phyloP scores from a whole-genome alignment of 2,329 filamentous ascomycete genomes.

The Diplocarpon mali region DNA sequence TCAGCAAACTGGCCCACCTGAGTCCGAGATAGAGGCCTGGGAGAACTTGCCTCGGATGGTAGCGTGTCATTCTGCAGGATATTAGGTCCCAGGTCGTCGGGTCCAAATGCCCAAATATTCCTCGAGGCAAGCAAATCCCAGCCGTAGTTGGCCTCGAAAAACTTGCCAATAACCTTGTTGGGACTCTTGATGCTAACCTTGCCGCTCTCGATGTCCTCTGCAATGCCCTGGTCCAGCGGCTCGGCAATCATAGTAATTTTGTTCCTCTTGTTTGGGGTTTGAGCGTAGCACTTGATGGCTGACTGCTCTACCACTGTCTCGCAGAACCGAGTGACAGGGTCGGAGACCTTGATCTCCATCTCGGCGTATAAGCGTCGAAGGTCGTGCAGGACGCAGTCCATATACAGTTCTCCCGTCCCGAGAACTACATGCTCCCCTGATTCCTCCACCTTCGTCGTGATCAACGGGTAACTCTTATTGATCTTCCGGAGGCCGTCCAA shows the following conservation, averaged over 20 bases:
- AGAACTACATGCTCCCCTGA: conserved; percentile 93
- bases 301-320: conserved; percentile 97
- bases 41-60: conserved; percentile 59
- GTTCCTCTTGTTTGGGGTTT: conserved; percentile 99
- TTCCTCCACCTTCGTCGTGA: conserved; percentile 95
- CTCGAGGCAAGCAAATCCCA: conserved; percentile 91
- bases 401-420: conserved; percentile 96
- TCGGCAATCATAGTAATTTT: conserved; percentile 98
- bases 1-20: too few relatives aligned
- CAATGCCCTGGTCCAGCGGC: conserved; percentile 87
- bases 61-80: conserved; percentile 95
- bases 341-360: conserved; percentile 98
- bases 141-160: conserved; percentile 93
- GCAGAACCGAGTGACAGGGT: conserved; percentile 93
- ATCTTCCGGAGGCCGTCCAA: conserved; percentile 91
- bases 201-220: conserved; percentile 85
- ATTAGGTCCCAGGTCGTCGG: conserved; percentile 88
- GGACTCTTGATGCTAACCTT: conserved; percentile 88
- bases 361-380: conserved; percentile 88
- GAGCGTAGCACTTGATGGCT: conserved; percentile 93
- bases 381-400: conserved; percentile 97
- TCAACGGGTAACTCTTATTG: conserved; percentile 94
- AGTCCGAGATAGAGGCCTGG: too few relatives aligned
- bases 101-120: conserved; percentile 97
- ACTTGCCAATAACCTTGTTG: conserved; percentile 85